Conservation (phyloP, 768 basidiomycete species). For the Cubamyces lactineus region DNA sequence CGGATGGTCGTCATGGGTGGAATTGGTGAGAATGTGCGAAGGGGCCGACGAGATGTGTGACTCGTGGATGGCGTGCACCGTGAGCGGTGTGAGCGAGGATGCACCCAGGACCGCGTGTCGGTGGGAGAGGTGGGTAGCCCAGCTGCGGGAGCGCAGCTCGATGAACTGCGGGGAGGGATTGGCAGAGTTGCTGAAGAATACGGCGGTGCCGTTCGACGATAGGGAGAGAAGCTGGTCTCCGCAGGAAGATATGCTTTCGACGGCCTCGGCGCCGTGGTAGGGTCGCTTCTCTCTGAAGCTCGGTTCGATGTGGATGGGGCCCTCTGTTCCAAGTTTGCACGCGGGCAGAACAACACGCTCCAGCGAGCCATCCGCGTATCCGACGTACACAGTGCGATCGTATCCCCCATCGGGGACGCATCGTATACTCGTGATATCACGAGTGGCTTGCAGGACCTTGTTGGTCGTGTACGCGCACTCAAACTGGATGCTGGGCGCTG, state of each 20-base stretch:
- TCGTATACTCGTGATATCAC: conserved; percentile 38
- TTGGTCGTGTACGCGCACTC: conserved; percentile 33
- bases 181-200: conserved; percentile 39
- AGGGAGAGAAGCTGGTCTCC: conserved; percentile 54
- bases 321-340: conserved; percentile 21
- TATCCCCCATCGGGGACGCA: conserved; percentile 32
- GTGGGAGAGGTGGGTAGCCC: conserved; percentile 62
- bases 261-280: conserved; percentile 47
- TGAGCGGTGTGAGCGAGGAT: conserved; percentile 60
- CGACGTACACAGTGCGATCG: conserved; percentile 34
- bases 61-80: conserved; percentile 55
- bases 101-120: conserved; percentile 70
- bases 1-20: conserved; percentile 30
- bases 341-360: conserved; percentile 48
- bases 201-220: conserved; percentile 56
- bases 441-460: conserved; percentile 29
- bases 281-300: conserved; percentile 27
- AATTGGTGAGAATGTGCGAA: conserved; percentile 49
- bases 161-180: conserved; percentile 37
- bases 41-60: conserved; percentile 52
- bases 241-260: conserved; percentile 60
- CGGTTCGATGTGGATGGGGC: conserved; percentile 24
- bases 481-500: conserved; percentile 28
- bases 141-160: conserved; percentile 57
- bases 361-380: conserved; percentile 34